These are phyloP conservation scores for Artomyces pyxidatus DNA, from an alignment of 768 basidiomycete species.

Conservation along the genomic window DNA sequence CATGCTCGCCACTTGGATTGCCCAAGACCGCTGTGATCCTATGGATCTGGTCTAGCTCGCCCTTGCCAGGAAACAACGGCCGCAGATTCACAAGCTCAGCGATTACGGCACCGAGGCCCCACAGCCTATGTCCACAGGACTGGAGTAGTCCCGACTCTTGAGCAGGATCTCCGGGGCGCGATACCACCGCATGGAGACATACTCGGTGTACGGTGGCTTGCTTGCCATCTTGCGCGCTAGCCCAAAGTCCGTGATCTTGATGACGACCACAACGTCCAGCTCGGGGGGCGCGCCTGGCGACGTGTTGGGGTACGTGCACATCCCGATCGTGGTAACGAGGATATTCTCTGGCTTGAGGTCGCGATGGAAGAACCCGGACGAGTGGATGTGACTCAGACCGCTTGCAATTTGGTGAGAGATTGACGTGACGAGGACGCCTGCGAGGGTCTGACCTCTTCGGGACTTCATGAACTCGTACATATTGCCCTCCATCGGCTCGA, in stretches of 20 bases:
- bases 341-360: slow-evolving; percentile 99
- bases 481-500: slow-evolving; percentile 99
- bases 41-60: slow-evolving; percentile 87
- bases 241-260: slow-evolving; percentile 98
- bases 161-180: slow-evolving; percentile 96
- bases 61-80: slow-evolving; percentile 90
- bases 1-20: slow-evolving; percentile 82
- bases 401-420: slow-evolving; percentile 89
- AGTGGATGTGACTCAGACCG: slow-evolving; percentile 90
- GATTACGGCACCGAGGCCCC: slow-evolving; percentile 98
- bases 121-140: slow-evolving; percentile 99
- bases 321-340: slow-evolving; percentile 93
- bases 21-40: slow-evolving; percentile 91
- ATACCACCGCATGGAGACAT: slow-evolving; percentile 99
- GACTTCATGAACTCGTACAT: slow-evolving; percentile 98
- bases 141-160: slow-evolving; percentile 86
- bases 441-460: slow-evolving; percentile 88
- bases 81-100: slow-evolving; percentile 92
- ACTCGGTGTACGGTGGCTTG: slow-evolving; percentile 93
- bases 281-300: slow-evolving; percentile 65
- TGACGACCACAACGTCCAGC: slow-evolving; percentile 91
- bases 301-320: slow-evolving; percentile 82
- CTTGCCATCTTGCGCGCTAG: slow-evolving; percentile 86
- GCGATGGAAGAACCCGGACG: slow-evolving; percentile 92
- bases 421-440: slow-evolving; percentile 90